Evolutionary conservation across 2,329 filamentous ascomycete genomes (phyloP).

Genomic region (Clathrospora elynae): DNA sequence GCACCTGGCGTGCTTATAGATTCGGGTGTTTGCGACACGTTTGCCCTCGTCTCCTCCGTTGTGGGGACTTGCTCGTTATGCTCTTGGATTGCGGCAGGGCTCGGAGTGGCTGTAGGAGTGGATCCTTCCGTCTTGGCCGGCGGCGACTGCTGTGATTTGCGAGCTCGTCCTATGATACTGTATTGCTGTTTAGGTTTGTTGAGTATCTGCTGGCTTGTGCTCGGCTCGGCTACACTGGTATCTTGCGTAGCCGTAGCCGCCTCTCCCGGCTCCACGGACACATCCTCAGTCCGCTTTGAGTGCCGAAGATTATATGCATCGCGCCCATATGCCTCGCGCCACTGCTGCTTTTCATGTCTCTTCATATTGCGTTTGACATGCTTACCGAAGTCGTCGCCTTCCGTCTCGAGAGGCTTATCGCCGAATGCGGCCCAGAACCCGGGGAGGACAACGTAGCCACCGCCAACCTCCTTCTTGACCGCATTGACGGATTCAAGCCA

Average conservation of each 20-base stretch:
- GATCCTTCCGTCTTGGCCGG: neutral
- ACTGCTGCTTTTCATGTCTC: constrained; percentile 27
- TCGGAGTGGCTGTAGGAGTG: neutral
- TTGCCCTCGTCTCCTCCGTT: neutral
- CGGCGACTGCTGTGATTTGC: constrained; percentile 4
- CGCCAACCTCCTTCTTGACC: constrained; percentile 23
- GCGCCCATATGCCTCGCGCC: constrained; percentile 33
- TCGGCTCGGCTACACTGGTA: neutral
- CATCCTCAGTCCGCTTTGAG: constrained; percentile 6
- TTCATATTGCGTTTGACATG: constrained; percentile 35
- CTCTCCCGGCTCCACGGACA: neutral
- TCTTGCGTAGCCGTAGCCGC: constrained; percentile 1
- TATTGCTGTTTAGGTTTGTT: constrained; percentile 30
- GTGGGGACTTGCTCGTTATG: neutral
- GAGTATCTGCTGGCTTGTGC: constrained; percentile 19
- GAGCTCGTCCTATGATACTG: constrained; percentile 20
- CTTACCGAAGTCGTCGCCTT: constrained; percentile 40
- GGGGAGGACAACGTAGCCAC: constrained; percentile 28
- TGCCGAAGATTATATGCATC: constrained; percentile 29
- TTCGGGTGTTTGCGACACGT: constrained; percentile 2
- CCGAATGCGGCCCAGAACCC: constrained; percentile 44
- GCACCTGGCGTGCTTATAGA: neutral
- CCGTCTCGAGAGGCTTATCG: constrained; percentile 32
- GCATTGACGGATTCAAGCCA: constrained; percentile 39
- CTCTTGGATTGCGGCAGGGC: neutral